Base-by-base conservation (phyloP, 441 rosid species). In the Erodium chrysanthum region DNA sequence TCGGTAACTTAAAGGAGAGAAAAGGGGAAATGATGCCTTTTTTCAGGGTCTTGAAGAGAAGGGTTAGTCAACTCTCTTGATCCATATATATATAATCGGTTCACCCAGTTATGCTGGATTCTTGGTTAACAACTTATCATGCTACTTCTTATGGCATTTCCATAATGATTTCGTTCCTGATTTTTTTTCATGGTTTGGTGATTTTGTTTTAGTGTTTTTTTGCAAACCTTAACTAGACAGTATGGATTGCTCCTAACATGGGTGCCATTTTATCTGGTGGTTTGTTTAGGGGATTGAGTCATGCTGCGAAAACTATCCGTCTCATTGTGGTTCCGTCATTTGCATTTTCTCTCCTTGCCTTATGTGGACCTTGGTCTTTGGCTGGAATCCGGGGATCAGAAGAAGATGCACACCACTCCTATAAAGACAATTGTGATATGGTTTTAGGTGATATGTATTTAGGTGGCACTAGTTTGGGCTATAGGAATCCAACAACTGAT, bases 301-400 rank as follows among this genome's bases (percentile, higher is more conserved):
- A 42, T 65, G 77, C 74, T 50, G 81, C 76, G 56, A 82, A 73
- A 77, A 78, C 77, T 65, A 75, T 79, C 68, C 73, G 61, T 65
- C 31, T 82, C 66, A 68, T 84, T 74, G 77, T 80, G 79, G 81
- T 90, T 69, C 83, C 88, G 33, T 85, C 81, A 61, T 87, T 84
- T 79, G 69, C 80, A 60, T 68, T 82, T 71, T 86, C 84, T 71
- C 75, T 73, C 68, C 70, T 82, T 42, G 80, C 80, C 70, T 48
- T 73, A 54, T 80, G 80, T 69, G 84, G 78, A 73, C 78, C 81
- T 8, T 78, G 83, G 67, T 71, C 80, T 25, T 67, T 70, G 60
- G 76, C 75, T 72, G 86, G 84, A 64, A 68, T 83, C 74, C 86
- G 68, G 33, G 79, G 82, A 77, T 67, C 77, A 44, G 81, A 68